Evolutionary conservation across 805 yeast species (phyloP).

Genomic region (Wickerhamomyces pijperi): DNA sequence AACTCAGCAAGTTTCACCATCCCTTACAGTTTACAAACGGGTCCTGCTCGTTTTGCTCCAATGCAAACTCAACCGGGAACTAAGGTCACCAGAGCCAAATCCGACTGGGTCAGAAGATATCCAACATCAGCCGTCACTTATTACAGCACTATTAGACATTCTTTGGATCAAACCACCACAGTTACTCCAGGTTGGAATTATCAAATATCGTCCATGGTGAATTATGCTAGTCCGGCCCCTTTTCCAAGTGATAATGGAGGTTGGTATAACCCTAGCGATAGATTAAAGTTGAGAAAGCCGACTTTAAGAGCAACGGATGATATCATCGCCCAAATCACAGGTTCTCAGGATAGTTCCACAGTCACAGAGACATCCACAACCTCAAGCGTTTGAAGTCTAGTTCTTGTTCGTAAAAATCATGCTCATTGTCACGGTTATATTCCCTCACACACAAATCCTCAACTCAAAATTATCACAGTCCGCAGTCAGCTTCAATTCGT

Average conservation of each 20-base stretch:
- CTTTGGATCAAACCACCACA: constrained; percentile 41
- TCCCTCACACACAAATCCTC: no score
- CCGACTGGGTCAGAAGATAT: constrained; percentile 54
- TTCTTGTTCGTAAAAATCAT: no score
- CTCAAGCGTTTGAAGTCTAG: no score
- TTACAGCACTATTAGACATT: constrained; percentile 32
- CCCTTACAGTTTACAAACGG: constrained; percentile 72
- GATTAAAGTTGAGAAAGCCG: neutral
- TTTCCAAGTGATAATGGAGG: constrained; percentile 53
- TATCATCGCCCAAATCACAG: neutral
- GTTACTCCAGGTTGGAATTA: constrained; percentile 81
- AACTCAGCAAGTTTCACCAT: constrained; percentile 47
- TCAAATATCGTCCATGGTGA: constrained; percentile 48
- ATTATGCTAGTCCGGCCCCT: constrained; percentile 64
- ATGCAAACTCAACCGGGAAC: constrained; percentile 87
- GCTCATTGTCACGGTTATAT: no score
- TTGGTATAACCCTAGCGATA: constrained; percentile 43
- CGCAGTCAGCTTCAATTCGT: no score
- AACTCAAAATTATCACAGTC: no score
- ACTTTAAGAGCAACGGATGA: neutral
- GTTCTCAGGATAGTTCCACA: neutral
- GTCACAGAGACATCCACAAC: no score
- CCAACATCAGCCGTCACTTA: constrained; percentile 62
- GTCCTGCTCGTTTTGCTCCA: constrained; percentile 73
- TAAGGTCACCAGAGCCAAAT: constrained; percentile 36